Base-by-base conservation (phyloP, 1,139 yeast species). In the Martiniozyma asiatica region DNA sequence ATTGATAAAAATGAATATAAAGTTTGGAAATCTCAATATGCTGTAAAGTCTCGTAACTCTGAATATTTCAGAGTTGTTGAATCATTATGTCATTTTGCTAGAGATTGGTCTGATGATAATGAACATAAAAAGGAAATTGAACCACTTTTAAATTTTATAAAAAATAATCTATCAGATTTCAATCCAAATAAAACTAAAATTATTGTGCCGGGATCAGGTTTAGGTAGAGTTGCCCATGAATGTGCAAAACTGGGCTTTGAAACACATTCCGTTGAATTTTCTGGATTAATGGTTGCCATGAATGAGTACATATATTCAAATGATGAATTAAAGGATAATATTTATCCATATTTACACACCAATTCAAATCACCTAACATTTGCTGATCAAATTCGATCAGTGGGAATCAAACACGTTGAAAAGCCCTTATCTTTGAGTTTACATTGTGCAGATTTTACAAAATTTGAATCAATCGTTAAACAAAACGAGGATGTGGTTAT, bases 201-300 rank as follows among this genome's bases (percentile, higher is more conserved):
- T 1, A 50, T 81, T 4, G 65, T 79, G 3, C 94, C 94, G 0
- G 94, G 94, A 0, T 68, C 85, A 1, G 94, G 94, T 0, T 57
- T 77, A 25, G 92, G 93, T 0, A 59, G 80, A 41, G 56, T 79
- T 2, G 73, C 92, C 2, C 75, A 74, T 47, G 77, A 72, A 38
- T 41, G 79, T 15, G 66, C 84, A 0, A 31, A 36, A 4, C 39
- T 50, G 37, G 41, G 38, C 3, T 61, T 61, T 39, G 53, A 56
- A 0, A 48, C 63, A 1, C 74, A 73, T 38, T 72, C 89, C 0
- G 65, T 81, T 14, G 95, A 84, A 46, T 68, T 65, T 47, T 76
- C 85, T 6, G 68, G 79, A 20, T 49, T 78, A 35, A 81, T 82
- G 94, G 69, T 66, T 37, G 46, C 68, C 3, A 67, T 77, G 42